Evolutionary conservation across 106 monocot genomes (phyloP).

Genomic region (Posidonia australis): DNA sequence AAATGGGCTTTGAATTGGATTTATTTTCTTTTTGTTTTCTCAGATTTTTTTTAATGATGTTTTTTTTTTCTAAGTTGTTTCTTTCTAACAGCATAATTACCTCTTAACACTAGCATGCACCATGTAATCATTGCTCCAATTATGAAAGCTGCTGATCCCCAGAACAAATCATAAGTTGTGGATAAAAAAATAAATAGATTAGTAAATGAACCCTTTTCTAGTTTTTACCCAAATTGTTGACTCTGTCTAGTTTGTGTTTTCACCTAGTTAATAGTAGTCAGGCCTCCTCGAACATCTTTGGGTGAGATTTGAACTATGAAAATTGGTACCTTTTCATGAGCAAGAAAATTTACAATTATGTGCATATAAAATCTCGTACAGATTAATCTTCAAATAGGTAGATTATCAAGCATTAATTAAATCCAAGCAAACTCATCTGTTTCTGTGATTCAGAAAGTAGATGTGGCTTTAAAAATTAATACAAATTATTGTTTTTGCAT

Average conservation of each 20-base stretch:
- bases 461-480: no score
- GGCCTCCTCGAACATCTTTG: slow-evolving; percentile 51
- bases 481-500: no score
- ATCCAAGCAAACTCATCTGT: no score
- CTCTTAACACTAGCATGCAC: slow-evolving; percentile 35
- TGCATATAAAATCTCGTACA: background rate
- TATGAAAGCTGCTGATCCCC: slow-evolving; percentile 45
- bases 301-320: slow-evolving; percentile 79
- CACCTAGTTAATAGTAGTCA: slow-evolving; percentile 57
- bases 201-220: background rate
- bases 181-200: background rate
- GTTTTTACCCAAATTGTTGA: no score
- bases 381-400: background rate
- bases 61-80: no score
- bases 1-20: background rate
- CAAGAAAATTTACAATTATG: background rate
- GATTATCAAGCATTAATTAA: background rate
- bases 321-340: slow-evolving; percentile 42
- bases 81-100: slow-evolving; percentile 10
- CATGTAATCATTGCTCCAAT: slow-evolving; percentile 49
- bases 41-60: no score
- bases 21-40: no score
- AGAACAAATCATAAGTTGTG: slow-evolving; percentile 46
- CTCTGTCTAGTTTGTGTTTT: background rate
- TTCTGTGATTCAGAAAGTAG: no score